Conservation (phyloP, 108 stramenopile genomes). For the Pseudonitzschia multiseries region DNA sequence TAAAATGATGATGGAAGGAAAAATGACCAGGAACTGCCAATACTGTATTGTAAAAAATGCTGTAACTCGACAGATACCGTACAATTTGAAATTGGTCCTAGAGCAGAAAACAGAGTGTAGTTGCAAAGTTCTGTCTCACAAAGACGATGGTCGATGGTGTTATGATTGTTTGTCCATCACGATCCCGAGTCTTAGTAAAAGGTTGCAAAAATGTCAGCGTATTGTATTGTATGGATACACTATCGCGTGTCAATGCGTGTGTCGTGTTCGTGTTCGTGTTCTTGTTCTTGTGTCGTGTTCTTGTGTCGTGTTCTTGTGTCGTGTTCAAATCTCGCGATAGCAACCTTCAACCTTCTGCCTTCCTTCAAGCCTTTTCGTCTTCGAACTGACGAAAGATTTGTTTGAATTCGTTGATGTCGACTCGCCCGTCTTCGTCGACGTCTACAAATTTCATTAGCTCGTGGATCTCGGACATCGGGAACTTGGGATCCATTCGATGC, state of each 20-base stretch:
- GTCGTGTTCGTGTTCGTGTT: no score
- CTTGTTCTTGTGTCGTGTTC: no score
- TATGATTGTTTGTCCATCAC: background rate
- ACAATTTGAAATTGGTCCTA: background rate
- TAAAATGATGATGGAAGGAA: background rate
- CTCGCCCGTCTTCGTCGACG: conserved; percentile 61
- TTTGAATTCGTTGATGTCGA: conserved; percentile 53
- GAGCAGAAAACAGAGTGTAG: background rate
- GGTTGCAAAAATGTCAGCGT: background rate
- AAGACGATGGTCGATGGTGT: background rate
- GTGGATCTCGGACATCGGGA: conserved; percentile 58
- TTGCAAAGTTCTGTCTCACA: background rate
- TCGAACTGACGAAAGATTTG: conserved; percentile 56
- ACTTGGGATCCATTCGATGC: conserved; percentile 43
- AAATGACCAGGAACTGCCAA: background rate
- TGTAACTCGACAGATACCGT: background rate
- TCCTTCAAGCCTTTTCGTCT: conserved; percentile 29
- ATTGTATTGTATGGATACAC: background rate
- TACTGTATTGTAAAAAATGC: background rate
- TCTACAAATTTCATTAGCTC: conserved; percentile 62
- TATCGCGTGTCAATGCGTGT: no score
- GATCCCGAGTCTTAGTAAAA: no score
- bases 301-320: no score
- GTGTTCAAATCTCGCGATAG: background rate
- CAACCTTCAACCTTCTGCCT: background rate